A percentile compares a stretch with the other conserved stretches of the same genome.
Conservation (phyloP, 208 protist genomes). For the Trypanosoma congolense region DNA sequence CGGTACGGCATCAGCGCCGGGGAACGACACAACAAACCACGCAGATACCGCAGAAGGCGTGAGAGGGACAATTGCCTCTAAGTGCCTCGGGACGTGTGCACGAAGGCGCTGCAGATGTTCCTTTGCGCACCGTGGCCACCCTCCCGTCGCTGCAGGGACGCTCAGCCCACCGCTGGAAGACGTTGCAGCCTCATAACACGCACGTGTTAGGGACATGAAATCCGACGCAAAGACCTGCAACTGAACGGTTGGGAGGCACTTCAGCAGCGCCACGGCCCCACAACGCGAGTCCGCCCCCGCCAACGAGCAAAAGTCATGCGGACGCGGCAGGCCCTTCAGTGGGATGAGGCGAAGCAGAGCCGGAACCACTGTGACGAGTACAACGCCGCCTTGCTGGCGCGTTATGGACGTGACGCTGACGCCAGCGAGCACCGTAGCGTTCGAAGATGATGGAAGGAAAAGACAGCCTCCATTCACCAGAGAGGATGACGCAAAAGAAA, state of each 20-base stretch:
- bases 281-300: background rate
- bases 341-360: slow-evolving; percentile 9
- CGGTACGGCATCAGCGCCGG: slow-evolving; percentile 4
- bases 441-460: background rate
- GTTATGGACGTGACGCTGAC: slow-evolving; percentile 3
- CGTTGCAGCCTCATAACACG: background rate
- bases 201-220: slow-evolving; percentile 2
- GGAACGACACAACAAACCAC: slow-evolving; percentile 33
- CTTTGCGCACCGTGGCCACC: background rate
- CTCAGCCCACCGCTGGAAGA: background rate
- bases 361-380: slow-evolving; percentile 14
- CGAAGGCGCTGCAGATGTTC: slow-evolving; percentile 18
- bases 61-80: background rate
- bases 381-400: background rate
- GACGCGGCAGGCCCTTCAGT: background rate
- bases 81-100: slow-evolving; percentile 12
- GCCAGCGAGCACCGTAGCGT: background rate
- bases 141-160: background rate
- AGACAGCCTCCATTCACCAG: background rate
- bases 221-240: slow-evolving; percentile 12
- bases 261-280: slow-evolving; percentile 25
- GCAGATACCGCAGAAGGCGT: background rate
- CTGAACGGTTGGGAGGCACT: slow-evolving; percentile 27
- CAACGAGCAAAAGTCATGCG: background rate
- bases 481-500: slow-evolving; percentile 4